Evolutionary conservation across 805 yeast species (phyloP).

Genomic region (Cyberlindnera suaveolens): DNA sequence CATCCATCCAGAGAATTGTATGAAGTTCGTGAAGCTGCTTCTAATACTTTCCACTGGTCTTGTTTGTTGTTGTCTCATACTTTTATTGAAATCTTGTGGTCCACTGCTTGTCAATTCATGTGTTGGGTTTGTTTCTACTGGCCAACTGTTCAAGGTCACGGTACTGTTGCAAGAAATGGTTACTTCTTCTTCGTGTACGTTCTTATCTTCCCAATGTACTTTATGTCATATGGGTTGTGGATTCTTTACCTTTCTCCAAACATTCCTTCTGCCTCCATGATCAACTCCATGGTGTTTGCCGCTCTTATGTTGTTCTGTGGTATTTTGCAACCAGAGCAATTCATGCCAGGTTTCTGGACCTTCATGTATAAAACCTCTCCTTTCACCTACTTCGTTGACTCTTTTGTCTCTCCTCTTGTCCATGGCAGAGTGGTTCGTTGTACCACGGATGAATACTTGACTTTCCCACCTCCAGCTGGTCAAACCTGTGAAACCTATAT

Average conservation of each 20-base stretch:
- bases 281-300: constrained; percentile 30
- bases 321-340: constrained; percentile 54
- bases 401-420: no score
- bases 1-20: constrained; percentile 48
- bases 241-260: constrained; percentile 16
- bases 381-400: constrained; percentile 53
- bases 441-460: no score
- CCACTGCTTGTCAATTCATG: constrained; percentile 51
- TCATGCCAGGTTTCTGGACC: constrained; percentile 66
- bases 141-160: constrained; percentile 49
- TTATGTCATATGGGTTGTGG: no score
- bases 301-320: constrained; percentile 49
- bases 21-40: constrained; percentile 69
- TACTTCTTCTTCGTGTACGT: constrained; percentile 46
- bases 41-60: constrained; percentile 63
- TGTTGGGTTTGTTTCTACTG: constrained; percentile 62
- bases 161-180: constrained; percentile 2
- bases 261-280: constrained; percentile 21
- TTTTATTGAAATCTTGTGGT: constrained; percentile 63
- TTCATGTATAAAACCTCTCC: constrained; percentile 75
- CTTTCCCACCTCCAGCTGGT: constrained; percentile 44
- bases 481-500: constrained; percentile 58
- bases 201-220: constrained; percentile 33
- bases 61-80: constrained; percentile 58
- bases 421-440: no score